phyloP scores from a whole-genome alignment of 441 rosid species.

The Corymbia citriodora region DNA sequence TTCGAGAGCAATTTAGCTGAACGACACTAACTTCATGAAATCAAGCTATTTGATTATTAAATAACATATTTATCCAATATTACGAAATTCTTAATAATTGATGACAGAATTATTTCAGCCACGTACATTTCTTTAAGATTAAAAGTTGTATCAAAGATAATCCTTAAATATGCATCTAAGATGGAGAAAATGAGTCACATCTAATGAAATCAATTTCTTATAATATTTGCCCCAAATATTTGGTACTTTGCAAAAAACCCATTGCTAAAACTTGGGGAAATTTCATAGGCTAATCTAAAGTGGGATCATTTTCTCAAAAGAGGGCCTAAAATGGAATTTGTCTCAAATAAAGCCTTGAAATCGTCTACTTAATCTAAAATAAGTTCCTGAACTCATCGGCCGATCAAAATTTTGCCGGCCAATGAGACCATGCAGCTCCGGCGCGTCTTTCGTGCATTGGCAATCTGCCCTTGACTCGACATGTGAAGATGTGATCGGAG shows the following conservation, averaged over 20 bases:
- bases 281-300: too few relatives aligned
- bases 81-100: background rate
- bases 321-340: too few relatives aligned
- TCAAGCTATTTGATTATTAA: background rate
- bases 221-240: background rate
- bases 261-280: too few relatives aligned
- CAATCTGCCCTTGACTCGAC: background rate
- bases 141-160: background rate
- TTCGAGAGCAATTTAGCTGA: background rate
- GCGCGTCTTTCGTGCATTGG: background rate
- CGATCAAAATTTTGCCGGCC: too few relatives aligned
- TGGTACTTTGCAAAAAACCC: background rate
- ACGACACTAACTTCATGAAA: background rate
- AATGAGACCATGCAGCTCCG: too few relatives aligned
- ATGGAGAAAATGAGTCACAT: background rate
- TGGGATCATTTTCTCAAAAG: too few relatives aligned
- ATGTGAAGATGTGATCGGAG: accelerated
- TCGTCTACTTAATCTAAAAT: too few relatives aligned
- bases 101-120: background rate
- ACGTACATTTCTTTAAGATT: background rate
- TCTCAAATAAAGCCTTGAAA: too few relatives aligned
- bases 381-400: too few relatives aligned
- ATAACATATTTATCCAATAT: background rate
- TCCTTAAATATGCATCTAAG: background rate
- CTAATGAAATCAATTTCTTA: background rate